phyloP scores from a whole-genome alignment of 2,329 filamentous ascomycete species.

The Xenoacremonium recifei region DNA sequence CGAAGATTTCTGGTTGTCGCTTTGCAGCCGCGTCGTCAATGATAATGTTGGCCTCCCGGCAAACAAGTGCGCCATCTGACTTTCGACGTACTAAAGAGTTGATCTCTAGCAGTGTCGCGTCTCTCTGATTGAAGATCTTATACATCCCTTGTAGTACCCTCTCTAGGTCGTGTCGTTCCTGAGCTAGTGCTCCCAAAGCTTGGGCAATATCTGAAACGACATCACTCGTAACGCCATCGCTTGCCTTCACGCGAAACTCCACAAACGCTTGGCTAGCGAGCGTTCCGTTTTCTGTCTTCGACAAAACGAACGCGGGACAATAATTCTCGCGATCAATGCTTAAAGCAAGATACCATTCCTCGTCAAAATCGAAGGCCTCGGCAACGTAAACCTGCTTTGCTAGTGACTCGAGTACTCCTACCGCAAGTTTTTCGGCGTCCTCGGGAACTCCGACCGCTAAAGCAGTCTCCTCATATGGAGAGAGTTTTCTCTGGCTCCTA shows the following conservation, averaged over 20 bases:
- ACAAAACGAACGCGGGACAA: conserved; percentile 36
- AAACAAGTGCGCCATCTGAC: conserved; percentile 26
- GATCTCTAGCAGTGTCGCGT: conserved; percentile 46
- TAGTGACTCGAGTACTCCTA: conserved; percentile 15
- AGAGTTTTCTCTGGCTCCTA: no score
- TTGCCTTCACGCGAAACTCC: no score
- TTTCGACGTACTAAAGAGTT: conserved; percentile 33
- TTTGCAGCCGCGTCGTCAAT: conserved; percentile 47
- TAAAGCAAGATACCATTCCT: conserved; percentile 41
- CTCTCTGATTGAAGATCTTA: conserved; percentile 42
- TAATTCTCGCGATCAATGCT: conserved; percentile 42
- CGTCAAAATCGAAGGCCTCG: conserved; percentile 26
- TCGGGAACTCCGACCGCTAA: conserved; percentile 13
- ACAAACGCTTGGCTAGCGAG: no score
- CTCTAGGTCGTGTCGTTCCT: conserved; percentile 13
- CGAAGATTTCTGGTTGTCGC: conserved; percentile 41
- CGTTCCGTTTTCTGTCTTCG: conserved; percentile 10
- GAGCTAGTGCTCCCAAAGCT: neutral
- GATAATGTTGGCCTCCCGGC: conserved; percentile 38
- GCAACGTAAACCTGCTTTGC: conserved; percentile 36
- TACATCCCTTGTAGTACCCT: conserved; percentile 22
- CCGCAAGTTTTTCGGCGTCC: conserved; percentile 16
- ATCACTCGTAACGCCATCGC: conserved; percentile 23
- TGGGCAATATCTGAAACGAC: conserved; percentile 15
- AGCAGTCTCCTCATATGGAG: no score